A percentile compares a stretch with the other conserved stretches of the same genome.
phyloP scores from a whole-genome alignment of 768 basidiomycete species.

The Tulasnella sp. region DNA sequence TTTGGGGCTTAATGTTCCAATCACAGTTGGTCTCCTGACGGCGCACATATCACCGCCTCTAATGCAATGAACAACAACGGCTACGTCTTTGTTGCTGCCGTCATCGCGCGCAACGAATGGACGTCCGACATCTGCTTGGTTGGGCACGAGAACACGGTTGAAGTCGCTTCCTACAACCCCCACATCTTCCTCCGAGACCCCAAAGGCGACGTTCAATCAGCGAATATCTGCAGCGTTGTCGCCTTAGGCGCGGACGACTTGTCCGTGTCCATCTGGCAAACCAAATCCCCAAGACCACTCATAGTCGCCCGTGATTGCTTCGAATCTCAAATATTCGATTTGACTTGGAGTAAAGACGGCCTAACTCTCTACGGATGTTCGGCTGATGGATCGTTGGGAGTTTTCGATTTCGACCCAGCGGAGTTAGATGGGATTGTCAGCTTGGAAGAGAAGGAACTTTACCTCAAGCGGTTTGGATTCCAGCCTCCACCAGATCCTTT shows the following conservation, averaged over 20 bases:
- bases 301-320: constrained; percentile 94
- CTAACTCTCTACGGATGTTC: constrained; percentile 89
- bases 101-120: constrained; percentile 87
- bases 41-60: constrained; percentile 95
- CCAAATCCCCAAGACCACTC: constrained; percentile 82
- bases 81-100: constrained; percentile 95
- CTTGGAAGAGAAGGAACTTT: constrained; percentile 66
- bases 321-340: constrained; percentile 89
- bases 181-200: constrained; percentile 85
- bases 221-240: constrained; percentile 85
- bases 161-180: constrained; percentile 93
- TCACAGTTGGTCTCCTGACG: constrained; percentile 94
- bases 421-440: constrained; percentile 81
- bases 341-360: constrained; percentile 91
- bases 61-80: constrained; percentile 96
- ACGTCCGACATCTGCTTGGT: constrained; percentile 89
- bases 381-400: constrained; percentile 90
- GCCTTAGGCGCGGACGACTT: constrained; percentile 93
- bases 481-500: constrained; percentile 40
- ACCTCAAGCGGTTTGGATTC: constrained; percentile 79
- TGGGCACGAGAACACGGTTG: constrained; percentile 94
- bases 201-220: constrained; percentile 59
- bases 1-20: not conserved
- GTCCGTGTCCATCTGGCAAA: constrained; percentile 94
- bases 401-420: constrained; percentile 69